Percentiles rank a stretch among this genome's conserved stretches.
phyloP scores from a whole-genome alignment of 805 yeast species.

The Zygoascus bituminiphila region DNA sequence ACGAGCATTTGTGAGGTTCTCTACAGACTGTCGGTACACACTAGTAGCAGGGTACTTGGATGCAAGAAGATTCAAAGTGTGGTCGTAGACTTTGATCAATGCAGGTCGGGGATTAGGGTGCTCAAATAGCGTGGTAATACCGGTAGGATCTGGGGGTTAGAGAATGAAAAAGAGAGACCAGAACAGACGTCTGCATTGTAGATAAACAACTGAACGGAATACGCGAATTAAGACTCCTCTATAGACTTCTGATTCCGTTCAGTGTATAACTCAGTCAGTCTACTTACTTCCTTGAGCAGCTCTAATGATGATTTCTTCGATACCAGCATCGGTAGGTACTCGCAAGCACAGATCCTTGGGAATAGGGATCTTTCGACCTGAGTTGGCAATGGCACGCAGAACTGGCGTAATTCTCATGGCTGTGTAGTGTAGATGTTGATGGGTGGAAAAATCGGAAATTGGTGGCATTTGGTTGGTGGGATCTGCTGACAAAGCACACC shows the following conservation, averaged over 20 bases:
- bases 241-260: no score
- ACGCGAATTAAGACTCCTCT: no score
- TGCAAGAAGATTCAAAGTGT: slow-evolving; percentile 52
- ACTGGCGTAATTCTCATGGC: slow-evolving; percentile 14
- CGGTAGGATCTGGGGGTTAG: slow-evolving; percentile 50
- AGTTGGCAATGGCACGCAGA: slow-evolving; percentile 5
- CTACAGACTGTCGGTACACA: slow-evolving; percentile 69
- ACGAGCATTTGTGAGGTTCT: slow-evolving; percentile 62
- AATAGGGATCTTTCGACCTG: slow-evolving; percentile 2
- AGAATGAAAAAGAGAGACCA: background rate
- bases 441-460: background rate
- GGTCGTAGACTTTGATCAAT: slow-evolving; percentile 57
- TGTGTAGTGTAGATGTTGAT: background rate
- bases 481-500: background rate
- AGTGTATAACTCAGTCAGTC: no score
- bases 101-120: slow-evolving; percentile 85
- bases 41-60: slow-evolving; percentile 60
- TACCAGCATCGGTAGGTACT: background rate
- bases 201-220: no score
- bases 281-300: slow-evolving; percentile 14
- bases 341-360: slow-evolving; percentile 2
- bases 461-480: background rate
- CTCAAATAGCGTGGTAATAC: slow-evolving; percentile 66
- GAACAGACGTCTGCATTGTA: no score
- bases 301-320: slow-evolving; percentile 7